phyloP scores from a whole-genome alignment of 176 grass and related monocot species.

The Alopecurus myosuroides region DNA sequence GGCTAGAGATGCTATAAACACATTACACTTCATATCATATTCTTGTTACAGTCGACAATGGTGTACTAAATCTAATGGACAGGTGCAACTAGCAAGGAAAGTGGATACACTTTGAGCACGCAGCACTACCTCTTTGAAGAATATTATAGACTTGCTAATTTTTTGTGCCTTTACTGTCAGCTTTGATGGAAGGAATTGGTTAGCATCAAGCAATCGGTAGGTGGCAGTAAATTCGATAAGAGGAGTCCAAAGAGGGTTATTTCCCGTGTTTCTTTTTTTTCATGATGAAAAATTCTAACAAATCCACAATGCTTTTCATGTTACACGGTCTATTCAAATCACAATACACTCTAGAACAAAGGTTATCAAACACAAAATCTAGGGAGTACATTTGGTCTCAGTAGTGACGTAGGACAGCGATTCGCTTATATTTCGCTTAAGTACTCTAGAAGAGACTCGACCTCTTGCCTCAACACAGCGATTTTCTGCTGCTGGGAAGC shows the following conservation, averaged over 20 bases:
- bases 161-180: too few relatives aligned
- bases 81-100: too few relatives aligned
- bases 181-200: too few relatives aligned
- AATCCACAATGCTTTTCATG: conserved; percentile 7
- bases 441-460: conserved; percentile 72
- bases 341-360: background rate
- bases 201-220: too few relatives aligned
- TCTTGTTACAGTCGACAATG: too few relatives aligned
- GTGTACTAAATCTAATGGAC: too few relatives aligned
- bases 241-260: background rate
- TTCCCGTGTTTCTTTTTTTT: background rate
- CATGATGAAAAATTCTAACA: conserved; percentile 21
- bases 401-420: background rate
- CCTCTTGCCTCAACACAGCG: conserved; percentile 60
- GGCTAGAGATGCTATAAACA: too few relatives aligned
- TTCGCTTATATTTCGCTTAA: conserved; percentile 66
- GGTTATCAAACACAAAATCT: conserved; percentile 11
- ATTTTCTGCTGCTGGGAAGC: conserved; percentile 81
- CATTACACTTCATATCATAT: too few relatives aligned
- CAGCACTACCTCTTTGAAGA: too few relatives aligned
- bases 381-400: background rate
- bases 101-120: too few relatives aligned
- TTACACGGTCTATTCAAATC: conserved; percentile 11
- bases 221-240: background rate
- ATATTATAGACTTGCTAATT: too few relatives aligned